A percentile compares a stretch with the other conserved stretches of the same genome.
Evolutionary conservation across 1,139 yeast species (phyloP).

Genomic region (Scheffersomyces illinoinensis): DNA sequence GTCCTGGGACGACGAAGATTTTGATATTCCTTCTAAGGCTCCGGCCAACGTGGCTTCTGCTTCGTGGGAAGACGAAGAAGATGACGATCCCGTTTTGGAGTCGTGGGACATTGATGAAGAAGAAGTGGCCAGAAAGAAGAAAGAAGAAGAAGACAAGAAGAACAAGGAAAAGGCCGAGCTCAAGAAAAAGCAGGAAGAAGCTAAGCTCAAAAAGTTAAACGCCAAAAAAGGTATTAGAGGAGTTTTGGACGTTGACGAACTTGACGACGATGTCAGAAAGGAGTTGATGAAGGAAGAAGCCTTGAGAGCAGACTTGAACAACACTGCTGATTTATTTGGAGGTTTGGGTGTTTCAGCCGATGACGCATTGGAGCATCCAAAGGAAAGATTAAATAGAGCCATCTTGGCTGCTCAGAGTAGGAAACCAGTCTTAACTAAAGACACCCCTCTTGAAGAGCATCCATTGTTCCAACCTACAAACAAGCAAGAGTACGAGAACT

Average conservation of each 20-base stretch:
- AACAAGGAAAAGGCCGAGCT: constrained; percentile 42
- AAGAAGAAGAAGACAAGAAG: constrained; percentile 39
- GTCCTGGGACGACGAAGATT: constrained; percentile 87
- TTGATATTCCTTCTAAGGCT: constrained; percentile 60
- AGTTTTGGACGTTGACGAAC: constrained; percentile 51
- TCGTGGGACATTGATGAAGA: constrained; percentile 86
- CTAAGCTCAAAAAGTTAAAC: constrained; percentile 29
- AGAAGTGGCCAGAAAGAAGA: constrained; percentile 53
- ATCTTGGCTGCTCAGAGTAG: constrained; percentile 47
- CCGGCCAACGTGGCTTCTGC: constrained; percentile 43
- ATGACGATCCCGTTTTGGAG: constrained; percentile 68
- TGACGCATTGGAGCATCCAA: constrained; percentile 56
- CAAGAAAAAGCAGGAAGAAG: constrained; percentile 40
- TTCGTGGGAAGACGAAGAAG: constrained; percentile 86
- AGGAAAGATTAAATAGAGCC: constrained; percentile 59
- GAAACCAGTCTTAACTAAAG: constrained; percentile 51
- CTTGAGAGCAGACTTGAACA: constrained; percentile 79
- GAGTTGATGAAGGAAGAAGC: constrained; percentile 80
- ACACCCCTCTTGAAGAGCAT: constrained; percentile 69
- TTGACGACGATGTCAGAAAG: constrained; percentile 67
- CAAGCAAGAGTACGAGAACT: constrained; percentile 78
- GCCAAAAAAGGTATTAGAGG: constrained; percentile 38
- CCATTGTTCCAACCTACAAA: constrained; percentile 80
- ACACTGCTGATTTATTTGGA: constrained; percentile 91
- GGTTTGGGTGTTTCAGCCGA: constrained; percentile 69